Evolutionary conservation across 73 alveolate genomes (phyloP).

Genomic region (Tetrahymena borealis): DNA sequence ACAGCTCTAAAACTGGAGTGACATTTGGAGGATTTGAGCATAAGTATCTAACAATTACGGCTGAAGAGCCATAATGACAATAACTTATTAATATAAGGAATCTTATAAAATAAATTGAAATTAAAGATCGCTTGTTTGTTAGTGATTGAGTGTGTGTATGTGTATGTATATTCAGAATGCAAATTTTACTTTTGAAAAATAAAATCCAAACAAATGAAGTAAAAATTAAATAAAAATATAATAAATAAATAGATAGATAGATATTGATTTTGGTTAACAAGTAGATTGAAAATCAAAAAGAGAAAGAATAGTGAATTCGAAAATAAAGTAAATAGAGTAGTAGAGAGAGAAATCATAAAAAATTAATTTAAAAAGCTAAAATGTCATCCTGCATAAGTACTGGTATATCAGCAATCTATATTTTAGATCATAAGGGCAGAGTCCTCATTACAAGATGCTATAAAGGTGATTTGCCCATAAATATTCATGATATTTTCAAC

Average conservation of each 20-base stretch:
- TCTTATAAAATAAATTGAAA: background rate
- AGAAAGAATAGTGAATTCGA: too few relatives aligned
- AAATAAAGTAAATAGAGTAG: background rate
- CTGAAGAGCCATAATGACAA: background rate
- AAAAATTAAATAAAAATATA: background rate
- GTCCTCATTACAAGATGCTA: conserved; percentile 69
- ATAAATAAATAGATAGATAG: background rate
- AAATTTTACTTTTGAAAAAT: background rate
- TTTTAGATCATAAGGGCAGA: conserved; percentile 81
- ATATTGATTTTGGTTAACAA: background rate
- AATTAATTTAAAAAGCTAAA: background rate
- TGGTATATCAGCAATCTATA: conserved; percentile 77
- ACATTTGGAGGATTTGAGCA: background rate
- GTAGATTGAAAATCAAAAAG: too few relatives aligned
- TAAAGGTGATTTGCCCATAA: conserved; percentile 72
- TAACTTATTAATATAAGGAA: background rate
- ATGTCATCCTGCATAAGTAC: background rate
- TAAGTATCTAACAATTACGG: background rate
- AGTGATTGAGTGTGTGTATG: background rate
- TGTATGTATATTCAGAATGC: background rate
- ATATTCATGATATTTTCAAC: conserved; percentile 63
- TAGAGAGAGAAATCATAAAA: background rate
- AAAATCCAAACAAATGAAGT: background rate
- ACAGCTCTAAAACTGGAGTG: background rate
- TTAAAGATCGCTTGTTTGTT: too few relatives aligned